Base-by-base conservation (phyloP, 768 basidiomycete genomes). In the Mycena amicta region DNA sequence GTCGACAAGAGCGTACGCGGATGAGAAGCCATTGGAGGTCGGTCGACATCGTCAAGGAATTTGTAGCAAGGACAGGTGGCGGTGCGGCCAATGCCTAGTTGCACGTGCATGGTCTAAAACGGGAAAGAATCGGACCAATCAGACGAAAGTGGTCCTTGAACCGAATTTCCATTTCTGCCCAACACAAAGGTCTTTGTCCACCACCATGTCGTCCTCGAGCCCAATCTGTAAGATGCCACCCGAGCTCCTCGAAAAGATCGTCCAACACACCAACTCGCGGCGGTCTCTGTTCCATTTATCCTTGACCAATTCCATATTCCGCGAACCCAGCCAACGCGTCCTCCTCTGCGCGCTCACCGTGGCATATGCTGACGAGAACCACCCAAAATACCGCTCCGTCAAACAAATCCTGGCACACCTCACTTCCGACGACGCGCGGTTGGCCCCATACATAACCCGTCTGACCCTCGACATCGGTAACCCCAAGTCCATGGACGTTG, bases 21-120 rank as follows among this genome's bases (percentile, higher is more conserved):
- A 92, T 76, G 61, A 96, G 88, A 73, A 94, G 88, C 94, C 94
- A 96, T 80, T 95, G 84, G 75, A 96, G 91, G 74, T 95, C 93
- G 80, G 78, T 71, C 69, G 92, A 92, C 92, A 93, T 93, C 72
- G 76, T 85, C 78, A 70, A 50, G 52, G 43, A n/a, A 45, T 37
- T 37, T 37, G 8, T 8, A 37, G 18, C 11, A 18, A 37, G 18
- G 33, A 37, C 11, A 37, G 11, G 33, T 37, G 33, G 33, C 33
- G 33, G 33, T 37, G 33, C 33, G 33, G 33, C n/a, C n/a, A n/a
- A 37, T 37, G 33, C 11, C 33, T 37, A 37, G 33, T 18, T 37
- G 33, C 33, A 37, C 33, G 33, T 37, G 33, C 18, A 37, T 37
- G 33, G 33, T 37, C 33, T 8, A 8, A 8, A 37, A 8, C 33